A percentile compares a stretch with the other conserved stretches of the same genome.
Evolutionary conservation across 2,329 filamentous ascomycete species (phyloP).

Genomic region (Didymellaceae sp.): DNA sequence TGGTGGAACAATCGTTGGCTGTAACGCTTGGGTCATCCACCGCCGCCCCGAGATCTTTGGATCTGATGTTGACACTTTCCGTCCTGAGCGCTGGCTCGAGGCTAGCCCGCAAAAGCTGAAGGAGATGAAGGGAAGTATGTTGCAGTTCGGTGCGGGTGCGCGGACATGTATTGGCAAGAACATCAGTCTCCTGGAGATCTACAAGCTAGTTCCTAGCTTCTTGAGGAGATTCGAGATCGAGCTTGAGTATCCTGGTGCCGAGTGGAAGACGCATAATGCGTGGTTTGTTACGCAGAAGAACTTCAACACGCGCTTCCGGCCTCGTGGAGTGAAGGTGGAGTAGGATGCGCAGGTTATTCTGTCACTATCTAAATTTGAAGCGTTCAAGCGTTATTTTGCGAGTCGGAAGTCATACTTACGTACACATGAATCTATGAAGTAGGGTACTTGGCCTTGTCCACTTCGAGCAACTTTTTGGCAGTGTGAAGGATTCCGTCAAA

Average conservation of each 20-base stretch:
- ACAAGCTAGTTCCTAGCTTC: slow-evolving; percentile 62
- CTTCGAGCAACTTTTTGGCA: too few relatives aligned
- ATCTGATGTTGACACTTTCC: slow-evolving; percentile 67
- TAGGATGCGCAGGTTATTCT: neutral
- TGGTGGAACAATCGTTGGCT: slow-evolving; percentile 76
- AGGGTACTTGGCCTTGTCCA: too few relatives aligned
- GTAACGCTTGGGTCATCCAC: slow-evolving; percentile 77
- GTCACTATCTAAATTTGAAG: neutral
- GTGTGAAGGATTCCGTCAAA: too few relatives aligned
- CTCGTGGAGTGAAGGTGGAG: slow-evolving; percentile 1
- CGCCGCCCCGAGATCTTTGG: slow-evolving; percentile 72
- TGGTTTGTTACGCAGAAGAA: slow-evolving; percentile 60
- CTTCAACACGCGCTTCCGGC: slow-evolving; percentile 54
- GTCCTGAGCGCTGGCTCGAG: slow-evolving; percentile 72
- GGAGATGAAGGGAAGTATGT: slow-evolving; percentile 73
- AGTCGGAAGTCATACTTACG: too few relatives aligned
- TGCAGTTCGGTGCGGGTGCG: slow-evolving; percentile 75
- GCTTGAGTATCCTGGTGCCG: slow-evolving; percentile 47
- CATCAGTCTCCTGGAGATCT: slow-evolving; percentile 57
- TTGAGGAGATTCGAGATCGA: slow-evolving; percentile 67
- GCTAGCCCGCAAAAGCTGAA: slow-evolving; percentile 62
- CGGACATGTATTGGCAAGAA: slow-evolving; percentile 71
- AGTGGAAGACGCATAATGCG: slow-evolving; percentile 59
- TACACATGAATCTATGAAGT: too few relatives aligned
- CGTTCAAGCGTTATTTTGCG: slow-evolving; percentile 4